phyloP scores from a whole-genome alignment of 768 basidiomycete genomes.

The Boletus coccyginus region DNA sequence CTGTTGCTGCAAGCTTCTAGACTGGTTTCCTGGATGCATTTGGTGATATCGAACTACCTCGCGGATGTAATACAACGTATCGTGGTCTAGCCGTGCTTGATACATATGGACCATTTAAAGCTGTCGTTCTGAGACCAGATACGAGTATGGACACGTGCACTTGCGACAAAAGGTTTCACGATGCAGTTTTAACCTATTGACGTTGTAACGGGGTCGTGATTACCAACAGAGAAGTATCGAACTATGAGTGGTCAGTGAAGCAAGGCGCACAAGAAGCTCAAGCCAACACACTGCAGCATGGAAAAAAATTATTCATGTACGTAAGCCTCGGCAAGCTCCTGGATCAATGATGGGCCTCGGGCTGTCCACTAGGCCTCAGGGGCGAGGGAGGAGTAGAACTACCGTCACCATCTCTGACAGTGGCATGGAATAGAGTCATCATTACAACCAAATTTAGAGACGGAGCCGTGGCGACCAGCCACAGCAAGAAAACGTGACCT shows the following conservation, averaged over 20 bases:
- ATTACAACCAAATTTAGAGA: background rate
- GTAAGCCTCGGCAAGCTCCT: conserved; percentile 8
- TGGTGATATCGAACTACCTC: conserved; percentile 9
- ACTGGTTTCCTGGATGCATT: conserved; percentile 5
- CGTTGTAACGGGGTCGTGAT: background rate
- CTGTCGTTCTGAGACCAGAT: background rate
- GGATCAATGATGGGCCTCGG: background rate
- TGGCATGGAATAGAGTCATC: background rate
- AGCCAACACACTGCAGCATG: background rate
- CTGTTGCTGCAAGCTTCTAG: conserved; percentile 7
- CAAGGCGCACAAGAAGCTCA: too few relatives aligned
- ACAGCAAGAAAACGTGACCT: background rate
- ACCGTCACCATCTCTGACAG: background rate
- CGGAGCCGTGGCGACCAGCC: background rate
- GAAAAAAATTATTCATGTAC: conserved; percentile 9
- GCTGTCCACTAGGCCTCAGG: background rate
- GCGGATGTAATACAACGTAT: conserved; percentile 1
- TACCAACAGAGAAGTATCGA: background rate
- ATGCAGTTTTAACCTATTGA: too few relatives aligned
- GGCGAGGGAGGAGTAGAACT: background rate
- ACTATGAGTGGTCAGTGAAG: too few relatives aligned
- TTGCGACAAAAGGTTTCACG: background rate
- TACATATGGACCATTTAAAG: conserved; percentile 3
- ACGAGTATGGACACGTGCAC: background rate
- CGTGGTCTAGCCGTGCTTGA: background rate